Evolutionary conservation across 192 early-diverging fungal species (phyloP).

Genomic region (Irineochytrium annulatum): DNA sequence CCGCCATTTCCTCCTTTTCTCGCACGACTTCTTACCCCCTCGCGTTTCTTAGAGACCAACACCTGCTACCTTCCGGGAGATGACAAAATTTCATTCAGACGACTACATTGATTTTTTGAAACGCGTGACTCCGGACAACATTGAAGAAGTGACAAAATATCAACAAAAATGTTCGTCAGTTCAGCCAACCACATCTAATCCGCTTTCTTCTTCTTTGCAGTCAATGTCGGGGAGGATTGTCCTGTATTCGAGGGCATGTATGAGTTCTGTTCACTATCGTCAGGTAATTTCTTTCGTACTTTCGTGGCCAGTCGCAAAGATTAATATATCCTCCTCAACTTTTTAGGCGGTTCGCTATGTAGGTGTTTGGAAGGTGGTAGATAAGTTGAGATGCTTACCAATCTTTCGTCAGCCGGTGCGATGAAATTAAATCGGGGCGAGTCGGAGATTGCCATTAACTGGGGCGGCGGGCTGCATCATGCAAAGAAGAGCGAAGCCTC

Average conservation of each 20-base stretch:
- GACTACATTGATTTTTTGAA: conserved; percentile 96
- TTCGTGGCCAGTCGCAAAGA: no score
- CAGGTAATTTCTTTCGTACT: conserved; percentile 77
- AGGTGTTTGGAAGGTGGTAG: not conserved
- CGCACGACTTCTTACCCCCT: not conserved
- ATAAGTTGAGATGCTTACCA: not conserved
- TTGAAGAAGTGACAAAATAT: conserved; percentile 42
- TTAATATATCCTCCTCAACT: not conserved
- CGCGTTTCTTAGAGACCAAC: conserved; percentile 60
- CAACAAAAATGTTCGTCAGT: conserved; percentile 49
- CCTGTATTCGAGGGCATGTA: conserved; percentile 97
- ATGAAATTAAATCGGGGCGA: conserved; percentile 72
- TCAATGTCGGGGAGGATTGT: conserved; percentile 97
- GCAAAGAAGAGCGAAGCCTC: conserved; percentile 80
- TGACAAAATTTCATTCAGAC: conserved; percentile 90
- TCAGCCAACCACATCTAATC: not conserved
- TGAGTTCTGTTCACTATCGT: conserved; percentile 88
- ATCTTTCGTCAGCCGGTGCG: conserved; percentile 63
- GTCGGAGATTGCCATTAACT: conserved; percentile 93
- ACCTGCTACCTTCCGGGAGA: conserved; percentile 81
- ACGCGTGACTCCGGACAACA: conserved; percentile 52
- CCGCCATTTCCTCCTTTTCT: not conserved
- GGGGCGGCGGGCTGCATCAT: conserved; percentile 98
- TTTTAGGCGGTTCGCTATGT: conserved; percentile 16
- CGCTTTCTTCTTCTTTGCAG: not conserved